A percentile compares a stretch with the other conserved stretches of the same genome.
Evolutionary conservation across 306 rosid genomes (phyloP).

Genomic region (Castanea mollissima): DNA sequence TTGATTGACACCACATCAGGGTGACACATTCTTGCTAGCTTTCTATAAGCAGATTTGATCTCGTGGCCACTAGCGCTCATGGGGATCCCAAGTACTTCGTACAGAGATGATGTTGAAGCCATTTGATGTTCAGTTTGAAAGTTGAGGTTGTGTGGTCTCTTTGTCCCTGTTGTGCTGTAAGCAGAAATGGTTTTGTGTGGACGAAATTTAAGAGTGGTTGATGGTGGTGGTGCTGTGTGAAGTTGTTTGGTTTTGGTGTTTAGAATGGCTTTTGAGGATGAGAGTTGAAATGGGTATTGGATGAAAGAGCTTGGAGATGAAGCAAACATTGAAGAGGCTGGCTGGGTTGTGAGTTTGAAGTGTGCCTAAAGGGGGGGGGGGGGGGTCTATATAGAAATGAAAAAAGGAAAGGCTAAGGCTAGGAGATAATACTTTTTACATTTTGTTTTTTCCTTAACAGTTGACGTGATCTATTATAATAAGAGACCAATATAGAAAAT

Average conservation of each 20-base stretch:
- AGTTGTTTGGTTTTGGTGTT: background rate
- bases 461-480: no score
- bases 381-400: slow-evolving; percentile 23
- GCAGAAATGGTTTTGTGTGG: slow-evolving; percentile 7
- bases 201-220: background rate
- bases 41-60: slow-evolving; percentile 64
- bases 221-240: background rate
- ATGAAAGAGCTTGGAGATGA: background rate
- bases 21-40: slow-evolving; percentile 61
- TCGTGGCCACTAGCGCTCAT: slow-evolving; percentile 45
- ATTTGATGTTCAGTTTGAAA: background rate
- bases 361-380: background rate
- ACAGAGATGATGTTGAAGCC: slow-evolving; percentile 43
- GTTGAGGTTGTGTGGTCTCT: background rate
- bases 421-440: no score
- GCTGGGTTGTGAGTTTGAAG: background rate
- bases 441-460: no score
- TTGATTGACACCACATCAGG: slow-evolving; percentile 68
- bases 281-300: background rate
- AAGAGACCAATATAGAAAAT: no score
- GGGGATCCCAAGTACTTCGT: slow-evolving; percentile 76
- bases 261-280: background rate
- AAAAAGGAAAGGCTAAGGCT: background rate
- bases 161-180: background rate
- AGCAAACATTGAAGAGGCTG: background rate